Base-by-base conservation (phyloP, 768 basidiomycete species). In the Thelephora ganbajun region DNA sequence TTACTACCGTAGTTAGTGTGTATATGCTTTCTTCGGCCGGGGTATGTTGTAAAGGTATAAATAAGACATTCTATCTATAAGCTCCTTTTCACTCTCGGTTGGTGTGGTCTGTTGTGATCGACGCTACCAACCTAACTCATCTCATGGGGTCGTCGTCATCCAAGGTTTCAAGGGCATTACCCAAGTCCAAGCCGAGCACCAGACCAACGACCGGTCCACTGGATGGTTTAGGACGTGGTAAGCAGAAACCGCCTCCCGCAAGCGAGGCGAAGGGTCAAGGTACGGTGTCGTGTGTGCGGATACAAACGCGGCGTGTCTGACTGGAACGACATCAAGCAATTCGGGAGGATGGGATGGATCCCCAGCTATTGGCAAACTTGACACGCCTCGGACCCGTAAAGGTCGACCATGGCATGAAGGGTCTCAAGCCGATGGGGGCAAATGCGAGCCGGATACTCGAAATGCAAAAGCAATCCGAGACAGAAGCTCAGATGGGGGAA, bases 361-460 rank as follows among this genome's bases (percentile, higher is more conserved):
- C 83, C 1, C 74, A 86, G 22, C 74, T 89, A 45, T 59, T 83
- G 54, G 68, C 73, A 33, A 86, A 83, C 53, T 62, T 91, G 44
- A 73, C 53, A 53, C 66, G 61, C 34, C 65, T 90, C 1, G 85
- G 85, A 1, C 77, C 74, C 11, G 86, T 88, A 19, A 68, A 65
- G 30, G 83, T 89, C 11, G 76, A 85, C 55, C 79, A 82, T 54
- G 73, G 71, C 57, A 74, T 73, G 71, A 66, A 69, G 49, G 60
- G 68, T 5, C 54, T 75, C 45, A 70, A 61, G 52, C 62, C 71
- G 18, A 82, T 79, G 57, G 56, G 70, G 54, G 5, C 11, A 22
- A 39, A 62, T 33, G 55, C 66, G 12, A 66, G 66, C 33, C 61
- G 66, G 20, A 70, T 80, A 53, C 75, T 80, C 56, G 63, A 69